Conservation (phyloP, 768 basidiomycete genomes). For the Mycena galericulata region DNA sequence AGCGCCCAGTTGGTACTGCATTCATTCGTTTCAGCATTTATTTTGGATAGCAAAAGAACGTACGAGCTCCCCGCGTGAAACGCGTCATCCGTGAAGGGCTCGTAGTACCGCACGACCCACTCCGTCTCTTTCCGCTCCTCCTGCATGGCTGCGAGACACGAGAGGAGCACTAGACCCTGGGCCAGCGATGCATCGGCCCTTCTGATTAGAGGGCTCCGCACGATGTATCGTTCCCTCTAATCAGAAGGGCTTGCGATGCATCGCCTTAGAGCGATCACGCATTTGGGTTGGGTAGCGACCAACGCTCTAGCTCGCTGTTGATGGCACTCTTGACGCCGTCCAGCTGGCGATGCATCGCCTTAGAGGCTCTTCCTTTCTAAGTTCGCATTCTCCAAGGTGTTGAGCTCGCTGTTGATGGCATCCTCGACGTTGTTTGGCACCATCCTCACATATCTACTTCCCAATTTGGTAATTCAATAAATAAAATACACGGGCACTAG, state of each 20-base stretch:
- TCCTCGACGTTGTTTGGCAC: no score
- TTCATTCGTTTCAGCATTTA: background rate
- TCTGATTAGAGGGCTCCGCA: background rate
- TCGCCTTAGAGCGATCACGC: no score
- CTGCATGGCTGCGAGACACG: background rate
- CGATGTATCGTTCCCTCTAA: background rate
- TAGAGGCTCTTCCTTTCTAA: background rate
- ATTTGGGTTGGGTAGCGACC: no score
- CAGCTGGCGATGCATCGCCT: background rate
- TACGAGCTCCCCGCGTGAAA: conserved; percentile 12
- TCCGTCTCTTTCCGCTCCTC: conserved; percentile 2
- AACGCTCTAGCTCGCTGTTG: no score
- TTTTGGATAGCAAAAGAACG: background rate
- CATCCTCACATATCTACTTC: no score
- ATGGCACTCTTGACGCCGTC: no score
- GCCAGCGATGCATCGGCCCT: no score
- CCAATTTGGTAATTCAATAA: no score
- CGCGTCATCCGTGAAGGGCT: conserved; percentile 17
- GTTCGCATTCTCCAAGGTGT: no score
- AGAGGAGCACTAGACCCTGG: no score
- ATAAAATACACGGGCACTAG: no score
- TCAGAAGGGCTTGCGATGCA: background rate
- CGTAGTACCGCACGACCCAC: background rate
- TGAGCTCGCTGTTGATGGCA: no score
- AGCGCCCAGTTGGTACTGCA: conserved; percentile 4